Base-by-base conservation (phyloP, 2,329 filamentous ascomycete species). In the Sclerotinia nivalis region DNA sequence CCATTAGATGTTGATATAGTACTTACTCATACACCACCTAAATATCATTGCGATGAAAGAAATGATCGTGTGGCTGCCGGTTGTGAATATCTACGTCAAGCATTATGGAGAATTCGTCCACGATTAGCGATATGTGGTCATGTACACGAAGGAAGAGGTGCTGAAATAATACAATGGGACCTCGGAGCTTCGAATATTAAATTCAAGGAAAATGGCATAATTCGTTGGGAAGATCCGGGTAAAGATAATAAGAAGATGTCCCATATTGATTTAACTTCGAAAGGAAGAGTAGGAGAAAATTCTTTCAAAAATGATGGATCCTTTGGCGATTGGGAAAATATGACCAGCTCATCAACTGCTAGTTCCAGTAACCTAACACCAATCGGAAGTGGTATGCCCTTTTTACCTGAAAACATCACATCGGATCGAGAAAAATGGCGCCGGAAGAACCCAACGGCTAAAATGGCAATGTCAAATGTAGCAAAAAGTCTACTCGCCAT, bases 121-220 rank as follows among this genome's bases (percentile, higher is more conserved):
- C 81, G 83, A 68, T 80, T 93, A 62, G 86, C 87, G 28, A 82
- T 93, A 25, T 93, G 89, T 75, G 91, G 91, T 0, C 91, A 93
- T 78, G 86, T 92, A 43, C 91, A 93, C 77, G 86, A 88, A 72
- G 88, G 84, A 5, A 82, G 91, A 73, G 91, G 91, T 18, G 87
- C 83, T 13, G 84, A 89, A 75, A 81, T 87, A 37, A 83, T 93
- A 45, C 79, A 78, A 31, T 93, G 91, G 91, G 82, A 85, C 71
- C 76, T 85, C 37, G 76, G 73, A 1, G 76, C 70, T 31, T 74
- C 76, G 15, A 80, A 83, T 52, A 77, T 81, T 20, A 78, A 79
- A 8, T 84, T 81, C 73, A 82, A 81, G 58, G 86, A 87, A 75
- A 78, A 80, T 45, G 70, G 74, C 2, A 79, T 81, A 0, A 77